Evolutionary conservation across 1,284 basidiomycete species (phyloP), one percentile per base, ranked within the genome.

Genomic region (Cryptococcus hybrid): DNA sequence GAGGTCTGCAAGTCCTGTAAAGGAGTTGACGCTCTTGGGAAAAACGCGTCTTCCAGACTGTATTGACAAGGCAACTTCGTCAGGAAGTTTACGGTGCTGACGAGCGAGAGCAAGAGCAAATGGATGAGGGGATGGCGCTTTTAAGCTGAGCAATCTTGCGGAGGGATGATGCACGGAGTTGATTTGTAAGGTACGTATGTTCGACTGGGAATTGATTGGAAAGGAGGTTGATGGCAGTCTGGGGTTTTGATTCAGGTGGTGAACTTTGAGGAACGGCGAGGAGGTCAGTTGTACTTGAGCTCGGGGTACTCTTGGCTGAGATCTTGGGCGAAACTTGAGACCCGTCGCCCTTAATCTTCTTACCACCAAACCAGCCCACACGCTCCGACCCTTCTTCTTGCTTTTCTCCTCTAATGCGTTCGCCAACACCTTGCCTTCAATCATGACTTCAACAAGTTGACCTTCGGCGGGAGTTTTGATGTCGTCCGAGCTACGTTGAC

Each of bases 101-200:
- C 70, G 63, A 2, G 57, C 49, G 30, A 76, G 65, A 7, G 67
- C 48, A 8, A 68, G 60, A 0, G 71, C 68, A 0, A 76, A 54
- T 7, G 74, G 74, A 57, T 76, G 74, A 7, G 74, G 69, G 7
- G 74, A 76, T 6, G 74, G 71, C 40, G 63, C 61, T 48, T 68
- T 67, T 11, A 76, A 64, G n/a, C 7, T 70, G 62, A 12, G 51
- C 54, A 3, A 76, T 55, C 57, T 76, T 76, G 54, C 54, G 50
- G n/a, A 68, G 59, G 1, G 73, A 74, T 1, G 67, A 50, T 12
- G 68, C 59, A 5, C 73, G 69, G 7, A 76, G 67, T 40, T 67
- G 69, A 5, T 68, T 65, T 42, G 55, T 52, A 15, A 55, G 54
- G 56, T 60, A 54, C 45, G 60, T 47, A 49, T 64, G 59, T 35